Percentiles rank a stretch among this genome's conserved stretches.
phyloP scores from a whole-genome alignment of 106 monocot species.

The Allium fistulosum region DNA sequence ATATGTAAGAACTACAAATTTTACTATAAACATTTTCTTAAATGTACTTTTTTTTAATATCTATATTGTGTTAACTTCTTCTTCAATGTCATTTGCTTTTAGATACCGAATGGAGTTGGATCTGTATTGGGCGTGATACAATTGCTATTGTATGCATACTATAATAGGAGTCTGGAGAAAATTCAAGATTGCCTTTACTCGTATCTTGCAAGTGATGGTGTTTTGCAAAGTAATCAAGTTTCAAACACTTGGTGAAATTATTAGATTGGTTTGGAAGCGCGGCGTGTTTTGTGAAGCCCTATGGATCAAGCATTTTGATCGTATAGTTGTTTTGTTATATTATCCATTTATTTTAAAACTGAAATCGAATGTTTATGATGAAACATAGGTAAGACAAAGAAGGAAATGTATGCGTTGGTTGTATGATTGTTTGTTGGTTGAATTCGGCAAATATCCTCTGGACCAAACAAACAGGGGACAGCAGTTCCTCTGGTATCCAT shows the following conservation, averaged over 20 bases:
- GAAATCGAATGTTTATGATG: too few species aligned
- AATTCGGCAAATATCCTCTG: too few species aligned
- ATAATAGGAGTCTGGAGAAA: constrained; percentile 31
- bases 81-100: constrained; percentile 15
- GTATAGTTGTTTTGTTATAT: background rate
- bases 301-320: background rate
- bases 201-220: constrained; percentile 7
- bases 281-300: too few species aligned
- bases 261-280: too few species aligned
- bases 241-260: background rate
- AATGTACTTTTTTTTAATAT: too few species aligned
- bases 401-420: too few species aligned
- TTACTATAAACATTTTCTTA: background rate
- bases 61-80: background rate
- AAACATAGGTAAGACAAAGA: too few species aligned
- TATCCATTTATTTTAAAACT: background rate
- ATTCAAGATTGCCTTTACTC: constrained; percentile 34
- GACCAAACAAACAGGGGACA: too few species aligned
- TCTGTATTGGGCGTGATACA: constrained; percentile 41
- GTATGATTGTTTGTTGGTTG: too few species aligned
- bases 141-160: constrained; percentile 53
- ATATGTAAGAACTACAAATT: constrained; percentile 38
- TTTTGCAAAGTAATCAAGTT: background rate
- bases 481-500: too few species aligned
- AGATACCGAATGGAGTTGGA: constrained; percentile 74